Conservation (phyloP, 208 protist genomes). For the Trypanosoma conorhini region DNA sequence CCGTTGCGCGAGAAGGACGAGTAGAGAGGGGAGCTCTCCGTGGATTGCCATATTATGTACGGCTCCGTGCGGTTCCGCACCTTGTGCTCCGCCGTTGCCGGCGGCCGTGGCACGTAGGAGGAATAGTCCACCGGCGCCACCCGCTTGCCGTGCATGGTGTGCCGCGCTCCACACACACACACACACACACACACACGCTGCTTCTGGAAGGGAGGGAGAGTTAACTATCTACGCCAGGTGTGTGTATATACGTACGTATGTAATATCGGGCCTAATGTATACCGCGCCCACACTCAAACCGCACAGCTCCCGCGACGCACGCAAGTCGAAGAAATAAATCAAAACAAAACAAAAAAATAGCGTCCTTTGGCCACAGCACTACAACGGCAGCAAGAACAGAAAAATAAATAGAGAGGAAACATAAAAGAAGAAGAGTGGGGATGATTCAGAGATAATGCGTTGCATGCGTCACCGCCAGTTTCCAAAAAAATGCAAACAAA, state of each 20-base stretch:
- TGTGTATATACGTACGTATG: background rate
- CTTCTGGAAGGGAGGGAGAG: background rate
- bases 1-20: slow-evolving; percentile 4
- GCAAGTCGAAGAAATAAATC: too few species aligned
- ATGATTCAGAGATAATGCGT: background rate
- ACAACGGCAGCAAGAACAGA: too few species aligned
- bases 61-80: background rate
- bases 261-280: too few species aligned
- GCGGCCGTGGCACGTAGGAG: background rate
- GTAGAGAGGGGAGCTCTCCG: slow-evolving; percentile 3
- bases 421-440: too few species aligned
- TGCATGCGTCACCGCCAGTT: background rate
- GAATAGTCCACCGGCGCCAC: slow-evolving; percentile 23
- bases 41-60: background rate
- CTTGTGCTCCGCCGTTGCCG: background rate
- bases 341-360: too few species aligned
- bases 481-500: too few species aligned
- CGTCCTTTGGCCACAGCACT: too few species aligned
- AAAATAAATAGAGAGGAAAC: too few species aligned
- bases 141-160: slow-evolving; percentile 20
- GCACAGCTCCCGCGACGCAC: too few species aligned
- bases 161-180: background rate
- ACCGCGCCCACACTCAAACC: too few species aligned
- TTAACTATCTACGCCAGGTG: background rate
- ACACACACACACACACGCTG: background rate